Evolutionary conservation across 768 basidiomycete genomes (phyloP), one percentile per base, ranked within the genome.

Genomic region (Scleroderma citrinum): DNA sequence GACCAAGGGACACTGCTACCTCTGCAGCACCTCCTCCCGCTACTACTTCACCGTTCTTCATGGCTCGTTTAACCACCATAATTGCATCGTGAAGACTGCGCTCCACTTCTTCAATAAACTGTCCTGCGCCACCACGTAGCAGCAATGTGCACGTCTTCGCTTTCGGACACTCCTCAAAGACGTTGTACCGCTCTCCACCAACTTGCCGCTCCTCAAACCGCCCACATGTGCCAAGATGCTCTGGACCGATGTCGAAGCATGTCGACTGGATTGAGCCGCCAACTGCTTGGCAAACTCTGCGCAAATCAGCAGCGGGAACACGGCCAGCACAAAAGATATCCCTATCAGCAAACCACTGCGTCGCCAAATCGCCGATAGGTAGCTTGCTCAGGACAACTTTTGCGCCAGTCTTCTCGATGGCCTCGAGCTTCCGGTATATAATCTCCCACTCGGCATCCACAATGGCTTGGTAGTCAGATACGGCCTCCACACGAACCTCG

Each of bases 401-500:
- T 24, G 96, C 96, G 35, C 95, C 96, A 2, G 94, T 96, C 61
- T 87, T 85, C 59, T 92, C 90, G 63, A 98, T 96, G 3, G 92
- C 92, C 59, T 95, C 87, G 14, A 99, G 76, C 69, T 99, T 99
- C 57, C 88, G 82, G 72, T 95, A 98, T 60, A 99, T 99, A 68
- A 99, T 98, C 60, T 95, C 90, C 96, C 96, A 99, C 66, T 99
- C 96, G 11, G 96, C 96, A 65, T 99, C 93, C 46, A 99, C 96
- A 60, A 99, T 97, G 5, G 95, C 93, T 69, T 99, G 96, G 64
- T 99, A 99, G 63, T 99, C 96, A 16, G 92, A 86, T 21, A 99
- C 95, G 14, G 87, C 86, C 61, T 98, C 92, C 16, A 99, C 92
- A 31, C 96, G 83, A 36, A 99, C 92, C 69, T 99, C 96, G 3